Evolutionary conservation across 2,329 filamentous ascomycete genomes (phyloP), one percentile per base, ranked within the genome.

Genomic region (Apiospora arundinis): DNA sequence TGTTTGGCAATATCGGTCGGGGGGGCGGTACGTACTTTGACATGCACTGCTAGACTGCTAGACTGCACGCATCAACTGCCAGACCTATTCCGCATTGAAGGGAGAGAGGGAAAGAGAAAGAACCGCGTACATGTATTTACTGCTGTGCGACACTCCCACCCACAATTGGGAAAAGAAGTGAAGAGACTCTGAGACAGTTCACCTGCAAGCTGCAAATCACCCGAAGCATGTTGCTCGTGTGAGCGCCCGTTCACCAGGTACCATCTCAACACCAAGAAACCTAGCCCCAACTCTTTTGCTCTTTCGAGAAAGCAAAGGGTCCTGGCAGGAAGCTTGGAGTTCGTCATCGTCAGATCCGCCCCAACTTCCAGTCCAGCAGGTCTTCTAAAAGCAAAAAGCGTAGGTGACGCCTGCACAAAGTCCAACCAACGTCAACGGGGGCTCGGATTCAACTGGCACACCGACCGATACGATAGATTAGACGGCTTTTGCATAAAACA

Each of bases 401-500:
- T 46, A 16, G 44, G 52, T 60, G 52, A 25, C 52, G 56, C 8
- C 56, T 63, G 32, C 56, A 63, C 56, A 37, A 48, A 46, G n/a
- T 32, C 9, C n/a, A 63, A 40, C 37, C 3, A 3, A 32, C 32
- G 32, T 32, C 32, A 32, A 32, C 32, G 32, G 28, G 32, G 56
- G 56, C 32, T 40, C 56, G 56, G 56, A 63, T 40, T 14, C 28
- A 63, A 18, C 18, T 63, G 56, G 56, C 21, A 40, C 32, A 63
- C 56, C 56, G 56, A 63, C 56, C 56, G 56, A 63, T 12, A 21
- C n/a, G 12, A 16, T 42, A 40, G 32, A 40, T 21, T 11, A 63
- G 56, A 63, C 56, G 56, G 56, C 18, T 21, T 63, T 63, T 63
- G 56, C 56, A 63, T 63, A 63, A 63, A 63, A 63, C 56, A 63